Conservation (phyloP, 768 basidiomycete species). For the Udeniomyces megalosporus region DNA sequence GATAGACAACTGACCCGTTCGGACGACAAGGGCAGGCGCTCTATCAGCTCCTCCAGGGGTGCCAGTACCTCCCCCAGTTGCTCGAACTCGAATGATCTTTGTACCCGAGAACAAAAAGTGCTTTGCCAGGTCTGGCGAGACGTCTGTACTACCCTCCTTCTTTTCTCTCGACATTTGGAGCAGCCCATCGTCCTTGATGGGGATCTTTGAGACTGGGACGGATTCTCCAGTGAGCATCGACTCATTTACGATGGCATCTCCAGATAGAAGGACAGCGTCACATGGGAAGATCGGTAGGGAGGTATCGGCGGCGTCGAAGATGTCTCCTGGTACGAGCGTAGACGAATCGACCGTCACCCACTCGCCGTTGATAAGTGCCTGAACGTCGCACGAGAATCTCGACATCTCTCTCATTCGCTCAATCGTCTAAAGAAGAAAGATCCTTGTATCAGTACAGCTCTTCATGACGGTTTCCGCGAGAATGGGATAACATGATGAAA, state of each 20-base stretch:
- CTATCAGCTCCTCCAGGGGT: constrained; percentile 34
- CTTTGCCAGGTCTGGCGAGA: constrained; percentile 46
- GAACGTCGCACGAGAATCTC: constrained; percentile 61
- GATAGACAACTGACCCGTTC: constrained; percentile 47
- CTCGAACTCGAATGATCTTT: constrained; percentile 69
- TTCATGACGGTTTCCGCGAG: background rate
- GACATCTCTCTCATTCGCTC: constrained; percentile 93
- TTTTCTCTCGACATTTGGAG: constrained; percentile 41
- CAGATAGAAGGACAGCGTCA: constrained; percentile 79
- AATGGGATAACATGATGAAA: background rate
- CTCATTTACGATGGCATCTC: constrained; percentile 95
- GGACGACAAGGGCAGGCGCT: constrained; percentile 64
- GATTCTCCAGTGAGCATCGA: constrained; percentile 97
- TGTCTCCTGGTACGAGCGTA: constrained; percentile 75
- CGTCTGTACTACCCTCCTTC: constrained; percentile 27
- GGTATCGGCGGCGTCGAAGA: constrained; percentile 71
- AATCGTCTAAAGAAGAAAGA: constrained; percentile 46
- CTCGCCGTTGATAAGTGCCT: constrained; percentile 48
- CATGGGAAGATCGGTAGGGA: constrained; percentile 62
- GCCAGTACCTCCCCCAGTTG: constrained; percentile 38
- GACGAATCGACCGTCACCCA: constrained; percentile 66
- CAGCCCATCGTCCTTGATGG: constrained; percentile 65
- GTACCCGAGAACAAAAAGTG: constrained; percentile 83
- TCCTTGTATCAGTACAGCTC: background rate
- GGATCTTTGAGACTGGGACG: constrained; percentile 82